Conservation (phyloP, 306 rosid species). For the Quillaja saponaria region DNA sequence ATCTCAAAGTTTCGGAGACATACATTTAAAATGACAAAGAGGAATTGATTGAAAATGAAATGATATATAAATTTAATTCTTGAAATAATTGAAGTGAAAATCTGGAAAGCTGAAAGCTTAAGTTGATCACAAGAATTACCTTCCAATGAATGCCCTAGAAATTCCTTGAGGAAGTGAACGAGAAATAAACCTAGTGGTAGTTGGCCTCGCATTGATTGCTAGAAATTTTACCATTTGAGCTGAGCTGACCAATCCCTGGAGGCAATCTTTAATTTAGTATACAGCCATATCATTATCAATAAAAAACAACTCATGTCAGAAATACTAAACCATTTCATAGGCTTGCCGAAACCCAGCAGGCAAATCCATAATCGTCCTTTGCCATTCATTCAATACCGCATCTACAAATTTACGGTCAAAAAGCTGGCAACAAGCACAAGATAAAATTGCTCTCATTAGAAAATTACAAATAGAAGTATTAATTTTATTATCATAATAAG, state of each 20-base stretch:
- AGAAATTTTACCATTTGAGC: conserved; percentile 90
- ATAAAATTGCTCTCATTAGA: conserved; percentile 15
- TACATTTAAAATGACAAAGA: too few relatives aligned
- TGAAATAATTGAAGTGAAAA: neutral
- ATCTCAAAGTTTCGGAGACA: too few relatives aligned
- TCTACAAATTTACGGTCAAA: conserved; percentile 94
- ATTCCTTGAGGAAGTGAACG: conserved; percentile 73
- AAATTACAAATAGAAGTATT: conserved; percentile 28
- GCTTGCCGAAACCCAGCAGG: conserved; percentile 99
- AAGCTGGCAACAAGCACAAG: conserved; percentile 58
- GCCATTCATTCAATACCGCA: conserved; percentile 95
- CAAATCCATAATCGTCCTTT: conserved; percentile 87
- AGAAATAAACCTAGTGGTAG: conserved; percentile 73
- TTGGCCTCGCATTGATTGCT: conserved; percentile 92
- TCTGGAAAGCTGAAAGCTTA: neutral
- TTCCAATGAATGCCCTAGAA: conserved; percentile 95
- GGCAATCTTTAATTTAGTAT: conserved; percentile 38
- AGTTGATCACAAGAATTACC: conserved; percentile 49
- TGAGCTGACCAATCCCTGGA: conserved; percentile 96
- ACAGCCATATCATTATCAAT: conserved; percentile 20
- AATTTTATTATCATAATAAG: neutral
- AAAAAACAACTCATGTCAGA: conserved; percentile 28
- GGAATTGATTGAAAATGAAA: too few relatives aligned
- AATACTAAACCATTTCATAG: conserved; percentile 76
- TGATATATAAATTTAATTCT: too few relatives aligned